phyloP scores from a whole-genome alignment of 352 stramenopile species.

The Peronospora destructor region DNA sequence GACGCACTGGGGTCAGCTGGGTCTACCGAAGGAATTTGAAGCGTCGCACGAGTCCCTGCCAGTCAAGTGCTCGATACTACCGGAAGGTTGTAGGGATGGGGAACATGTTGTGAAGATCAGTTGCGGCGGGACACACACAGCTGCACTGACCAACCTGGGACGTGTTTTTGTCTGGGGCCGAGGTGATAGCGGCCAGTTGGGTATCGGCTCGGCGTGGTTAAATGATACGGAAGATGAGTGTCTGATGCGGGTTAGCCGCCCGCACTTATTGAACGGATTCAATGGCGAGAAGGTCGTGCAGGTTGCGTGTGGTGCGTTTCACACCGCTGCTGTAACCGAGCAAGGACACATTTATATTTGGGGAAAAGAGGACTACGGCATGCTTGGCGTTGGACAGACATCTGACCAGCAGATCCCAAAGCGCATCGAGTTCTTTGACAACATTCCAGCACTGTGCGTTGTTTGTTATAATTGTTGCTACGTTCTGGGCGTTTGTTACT shows the following conservation, averaged over 20 bases:
- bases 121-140: constrained; percentile 73
- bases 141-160: constrained; percentile 57
- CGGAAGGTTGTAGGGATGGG: constrained; percentile 27
- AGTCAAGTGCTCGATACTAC: constrained; percentile 40
- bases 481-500: constrained; percentile 1
- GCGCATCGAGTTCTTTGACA: constrained; percentile 59
- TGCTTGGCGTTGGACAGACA: constrained; percentile 75
- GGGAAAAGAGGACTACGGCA: constrained; percentile 85
- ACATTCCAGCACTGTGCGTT: constrained; percentile 57
- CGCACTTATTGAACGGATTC: constrained; percentile 61
- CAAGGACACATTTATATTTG: constrained; percentile 69
- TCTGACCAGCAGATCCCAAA: constrained; percentile 58
- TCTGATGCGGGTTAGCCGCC: constrained; percentile 46
- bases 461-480: constrained; percentile 2
- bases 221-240: constrained; percentile 56
- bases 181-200: constrained; percentile 70
- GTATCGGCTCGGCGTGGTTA: constrained; percentile 57
- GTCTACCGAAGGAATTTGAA: constrained; percentile 56
- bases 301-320: constrained; percentile 75
- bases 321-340: constrained; percentile 71
- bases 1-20: constrained; percentile 74
- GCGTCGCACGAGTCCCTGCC: constrained; percentile 53
- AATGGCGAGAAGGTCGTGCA: constrained; percentile 66
- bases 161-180: constrained; percentile 77
- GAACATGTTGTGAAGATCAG: constrained; percentile 72